phyloP scores from a whole-genome alignment of 805 yeast genomes.

The Kluyveromyces wickerhamii region DNA sequence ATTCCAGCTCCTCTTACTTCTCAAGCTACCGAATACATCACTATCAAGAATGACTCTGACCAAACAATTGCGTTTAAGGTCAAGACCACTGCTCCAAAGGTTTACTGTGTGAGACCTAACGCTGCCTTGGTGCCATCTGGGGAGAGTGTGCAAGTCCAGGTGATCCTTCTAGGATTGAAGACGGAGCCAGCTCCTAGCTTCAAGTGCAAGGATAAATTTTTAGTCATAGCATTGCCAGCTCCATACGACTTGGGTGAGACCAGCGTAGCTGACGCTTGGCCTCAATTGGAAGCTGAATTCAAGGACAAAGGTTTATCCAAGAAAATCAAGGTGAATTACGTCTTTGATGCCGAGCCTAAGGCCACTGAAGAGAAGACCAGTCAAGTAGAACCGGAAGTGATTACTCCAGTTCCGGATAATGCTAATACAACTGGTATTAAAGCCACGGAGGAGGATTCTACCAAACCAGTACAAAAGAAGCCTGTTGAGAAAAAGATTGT shows the following conservation, averaged over 20 bases:
- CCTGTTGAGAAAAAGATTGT: slow-evolving; percentile 10
- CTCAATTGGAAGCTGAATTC: slow-evolving; percentile 54
- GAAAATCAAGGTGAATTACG: slow-evolving; percentile 58
- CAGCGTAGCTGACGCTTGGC: slow-evolving; percentile 65
- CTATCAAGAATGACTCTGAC: slow-evolving; percentile 48
- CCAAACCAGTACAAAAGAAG: slow-evolving; percentile 10
- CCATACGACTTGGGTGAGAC: slow-evolving; percentile 48
- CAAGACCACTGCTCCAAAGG: slow-evolving; percentile 95
- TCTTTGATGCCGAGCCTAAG: slow-evolving; percentile 23
- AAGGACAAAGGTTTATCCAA: slow-evolving; percentile 50
- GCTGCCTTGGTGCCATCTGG: slow-evolving; percentile 78
- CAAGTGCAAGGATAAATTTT: slow-evolving; percentile 87
- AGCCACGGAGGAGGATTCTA: slow-evolving; percentile 12
- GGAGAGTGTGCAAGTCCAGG: slow-evolving; percentile 59
- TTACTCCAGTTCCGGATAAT: slow-evolving; percentile 1
- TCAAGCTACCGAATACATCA: slow-evolving; percentile 53
- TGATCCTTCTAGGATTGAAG: slow-evolving; percentile 76
- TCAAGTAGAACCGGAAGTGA: slow-evolving; percentile 4
- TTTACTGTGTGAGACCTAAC: slow-evolving; percentile 94
- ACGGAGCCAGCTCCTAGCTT: slow-evolving; percentile 66
- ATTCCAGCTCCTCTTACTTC: slow-evolving; percentile 74
- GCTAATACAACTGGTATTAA: slow-evolving; percentile 10
- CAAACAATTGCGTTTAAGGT: slow-evolving; percentile 81
- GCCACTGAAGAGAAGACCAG: slow-evolving; percentile 6
- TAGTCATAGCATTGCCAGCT: slow-evolving; percentile 79